Base-by-base conservation (phyloP, 805 yeast species). In the Starmerella sp. region DNA sequence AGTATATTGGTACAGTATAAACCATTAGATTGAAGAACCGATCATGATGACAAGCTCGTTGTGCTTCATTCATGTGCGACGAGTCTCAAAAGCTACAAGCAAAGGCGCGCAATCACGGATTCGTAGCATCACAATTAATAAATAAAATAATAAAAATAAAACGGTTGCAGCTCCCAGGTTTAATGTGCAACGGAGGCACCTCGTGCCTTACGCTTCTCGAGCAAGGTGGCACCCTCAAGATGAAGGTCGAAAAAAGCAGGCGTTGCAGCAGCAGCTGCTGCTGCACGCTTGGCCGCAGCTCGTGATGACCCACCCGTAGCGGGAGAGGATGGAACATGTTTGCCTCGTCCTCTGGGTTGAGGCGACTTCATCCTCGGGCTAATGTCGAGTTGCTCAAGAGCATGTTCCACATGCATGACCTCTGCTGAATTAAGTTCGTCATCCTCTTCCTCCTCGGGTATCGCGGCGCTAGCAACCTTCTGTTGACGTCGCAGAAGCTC, bases 191-290 rank as follows among this genome's bases (percentile, higher is more conserved):
- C 52, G 8, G 61, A 55, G 4, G 62, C 35, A 9, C 55, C 56
- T 11, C 60, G 46, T 3, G 63, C 63, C 43, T 56, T 57, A 6
- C 65, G 54, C 53, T 88, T 72, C 47, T 80, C 77, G 39, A 84
- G 69, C 57, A 84, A 67, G 35, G 83, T 82, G 45, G 86, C 80
- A 22, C 83, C 83, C 54, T 80, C 80, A 63, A 84, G 67, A 57
- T 78, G 80, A 56, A 84, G 71, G 53, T 83, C 84, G 60, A 83
- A 80, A 50, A 65, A 58, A 58, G 34, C 48, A 15, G 52, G 38
- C 11, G 52, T 32, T 11, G 39, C 45, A 11, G 54, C 51, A 13
- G 54, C 54, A 2, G 54, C 54, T 17, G 52, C 56, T 5, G 53
- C 57, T 2, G 48, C 48, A 1, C 53, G 50, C 11, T 58, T 60